A percentile compares a stretch with the other conserved stretches of the same genome.
These are phyloP conservation scores for Rhodotorula toruloides DNA, from an alignment of 768 basidiomycete species.

Conservation along the genomic window DNA sequence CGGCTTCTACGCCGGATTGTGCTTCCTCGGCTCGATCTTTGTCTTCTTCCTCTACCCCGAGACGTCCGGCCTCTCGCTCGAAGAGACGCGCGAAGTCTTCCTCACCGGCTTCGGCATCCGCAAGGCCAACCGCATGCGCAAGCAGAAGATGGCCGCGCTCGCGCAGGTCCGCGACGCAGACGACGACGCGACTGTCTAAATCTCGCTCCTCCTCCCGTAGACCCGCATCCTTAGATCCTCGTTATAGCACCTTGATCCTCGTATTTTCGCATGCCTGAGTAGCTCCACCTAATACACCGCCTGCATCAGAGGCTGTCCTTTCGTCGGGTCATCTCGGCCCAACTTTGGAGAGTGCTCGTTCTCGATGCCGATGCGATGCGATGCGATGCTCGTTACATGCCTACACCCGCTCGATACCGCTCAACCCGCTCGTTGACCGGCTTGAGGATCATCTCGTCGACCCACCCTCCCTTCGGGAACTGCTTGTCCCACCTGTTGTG, in stretches of 20 bases:
- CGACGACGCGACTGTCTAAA: not conserved
- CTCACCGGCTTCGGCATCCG: conserved; percentile 39
- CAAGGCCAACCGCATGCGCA: conserved; percentile 31
- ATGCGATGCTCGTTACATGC: not conserved
- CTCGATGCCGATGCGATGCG: too few species aligned
- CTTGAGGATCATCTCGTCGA: conserved; percentile 66
- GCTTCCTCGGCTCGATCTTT: conserved; percentile 55
- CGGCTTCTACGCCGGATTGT: conserved; percentile 41
- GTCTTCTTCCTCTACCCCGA: conserved; percentile 69
- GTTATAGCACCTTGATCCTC: not conserved
- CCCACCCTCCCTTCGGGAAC: conserved; percentile 80
- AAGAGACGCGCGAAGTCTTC: conserved; percentile 45
- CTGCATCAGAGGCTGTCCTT: not conserved
- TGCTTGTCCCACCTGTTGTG: conserved; percentile 94
- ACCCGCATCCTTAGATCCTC: not conserved
- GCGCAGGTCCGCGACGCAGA: conserved; percentile 7
- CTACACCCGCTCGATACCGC: not conserved
- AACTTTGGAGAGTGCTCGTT: not conserved
- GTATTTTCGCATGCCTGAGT: too few species aligned
- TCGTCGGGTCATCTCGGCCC: too few species aligned
- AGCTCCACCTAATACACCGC: too few species aligned
- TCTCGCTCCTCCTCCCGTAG: not conserved
- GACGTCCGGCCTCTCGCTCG: conserved; percentile 58
- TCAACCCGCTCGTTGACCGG: conserved; percentile 2
- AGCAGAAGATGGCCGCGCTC: conserved; percentile 23